Conservation (phyloP, 208 protist species). For the Jaenimonas drosophilae region DNA sequence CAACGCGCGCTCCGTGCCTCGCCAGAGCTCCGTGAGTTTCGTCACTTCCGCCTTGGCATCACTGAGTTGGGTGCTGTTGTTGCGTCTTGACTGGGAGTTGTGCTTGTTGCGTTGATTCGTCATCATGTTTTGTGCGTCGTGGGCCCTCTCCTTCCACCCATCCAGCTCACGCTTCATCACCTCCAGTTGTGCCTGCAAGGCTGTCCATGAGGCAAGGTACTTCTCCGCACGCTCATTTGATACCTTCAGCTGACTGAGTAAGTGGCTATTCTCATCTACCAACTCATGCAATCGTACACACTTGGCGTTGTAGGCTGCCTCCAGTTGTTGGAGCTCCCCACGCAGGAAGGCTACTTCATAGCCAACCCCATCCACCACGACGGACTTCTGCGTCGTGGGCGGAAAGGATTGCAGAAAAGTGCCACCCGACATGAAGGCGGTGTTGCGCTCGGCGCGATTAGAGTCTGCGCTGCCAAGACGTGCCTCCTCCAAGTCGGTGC, state of each 20-base stretch:
- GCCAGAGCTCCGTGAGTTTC: slow-evolving; percentile 63
- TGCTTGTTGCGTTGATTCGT: slow-evolving; percentile 3
- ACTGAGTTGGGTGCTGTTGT: slow-evolving; percentile 19
- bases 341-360: slow-evolving; percentile 79
- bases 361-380: slow-evolving; percentile 55
- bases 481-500: neutral
- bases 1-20: slow-evolving; percentile 75
- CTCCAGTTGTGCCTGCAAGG: slow-evolving; percentile 30
- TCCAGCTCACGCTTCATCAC: slow-evolving; percentile 53
- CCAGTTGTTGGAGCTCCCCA: slow-evolving; percentile 67
- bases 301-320: slow-evolving; percentile 79
- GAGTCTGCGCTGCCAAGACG: neutral
- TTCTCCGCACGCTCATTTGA: slow-evolving; percentile 17
- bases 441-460: slow-evolving; percentile 1
- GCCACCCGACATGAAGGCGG: neutral
- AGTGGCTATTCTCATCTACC: slow-evolving; percentile 43
- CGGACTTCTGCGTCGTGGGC: neutral
- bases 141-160: slow-evolving; percentile 47
- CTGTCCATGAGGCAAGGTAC: slow-evolving; percentile 18
- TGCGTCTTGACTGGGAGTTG: slow-evolving; percentile 5
- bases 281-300: slow-evolving; percentile 76
- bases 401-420: neutral
- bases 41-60: slow-evolving; percentile 47
- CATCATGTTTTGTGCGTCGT: slow-evolving; percentile 9
- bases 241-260: slow-evolving; percentile 26